Percentiles rank a stretch among this genome's conserved stretches.
Evolutionary conservation across 1,139 yeast genomes (phyloP).

Genomic region (Candida glucosophila): DNA sequence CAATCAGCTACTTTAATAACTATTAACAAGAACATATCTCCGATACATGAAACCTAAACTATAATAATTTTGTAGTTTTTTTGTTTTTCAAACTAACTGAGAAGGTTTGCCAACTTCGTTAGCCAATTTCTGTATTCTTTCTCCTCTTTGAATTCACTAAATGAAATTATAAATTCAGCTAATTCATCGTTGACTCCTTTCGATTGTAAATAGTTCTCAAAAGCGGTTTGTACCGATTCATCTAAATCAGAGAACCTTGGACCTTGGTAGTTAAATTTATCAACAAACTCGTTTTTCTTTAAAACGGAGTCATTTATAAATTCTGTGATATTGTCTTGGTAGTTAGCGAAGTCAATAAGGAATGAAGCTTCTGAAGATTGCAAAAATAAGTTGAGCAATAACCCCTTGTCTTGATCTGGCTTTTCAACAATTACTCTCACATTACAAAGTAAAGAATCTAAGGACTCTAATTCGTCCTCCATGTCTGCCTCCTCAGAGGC

Average conservation of each 20-base stretch:
- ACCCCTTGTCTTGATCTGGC: slow-evolving; percentile 49
- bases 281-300: slow-evolving; percentile 50
- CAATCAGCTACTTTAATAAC: no score
- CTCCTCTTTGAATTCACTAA: slow-evolving; percentile 78
- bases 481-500: slow-evolving; percentile 34
- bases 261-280: slow-evolving; percentile 61
- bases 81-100: no score
- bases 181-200: slow-evolving; percentile 71
- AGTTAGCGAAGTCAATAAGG: slow-evolving; percentile 64
- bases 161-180: slow-evolving; percentile 70
- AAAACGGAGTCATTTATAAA: slow-evolving; percentile 52
- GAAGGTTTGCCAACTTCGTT: slow-evolving; percentile 50
- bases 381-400: slow-evolving; percentile 61
- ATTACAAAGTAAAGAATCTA: slow-evolving; percentile 57
- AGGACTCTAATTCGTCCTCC: slow-evolving; percentile 38
- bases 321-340: slow-evolving; percentile 46
- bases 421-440: slow-evolving; percentile 74
- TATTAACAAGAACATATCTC: slow-evolving; percentile 1
- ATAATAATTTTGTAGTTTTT: slow-evolving; percentile 3
- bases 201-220: slow-evolving; percentile 65
- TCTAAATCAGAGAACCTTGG: slow-evolving; percentile 86
- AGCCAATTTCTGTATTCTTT: slow-evolving; percentile 81
- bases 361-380: slow-evolving; percentile 59
- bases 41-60: slow-evolving; percentile 2
- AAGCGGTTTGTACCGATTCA: slow-evolving; percentile 70